Base-by-base conservation (phyloP, 2,329 filamentous ascomycete genomes). In the Claviceps spartinae region DNA sequence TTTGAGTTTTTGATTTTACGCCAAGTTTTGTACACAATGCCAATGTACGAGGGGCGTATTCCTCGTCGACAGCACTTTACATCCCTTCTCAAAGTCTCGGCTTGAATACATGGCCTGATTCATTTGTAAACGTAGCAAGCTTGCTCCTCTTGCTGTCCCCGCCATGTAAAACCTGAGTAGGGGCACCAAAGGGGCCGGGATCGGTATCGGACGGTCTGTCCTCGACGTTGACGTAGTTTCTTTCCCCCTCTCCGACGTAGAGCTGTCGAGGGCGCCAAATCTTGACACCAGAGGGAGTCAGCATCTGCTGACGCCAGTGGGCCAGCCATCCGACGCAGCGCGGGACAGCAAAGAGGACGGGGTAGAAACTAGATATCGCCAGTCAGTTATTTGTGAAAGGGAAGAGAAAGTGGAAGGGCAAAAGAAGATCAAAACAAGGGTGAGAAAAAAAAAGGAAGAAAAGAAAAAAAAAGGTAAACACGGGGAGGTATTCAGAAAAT, bases 251-350 rank as follows among this genome's bases (percentile, higher is more conserved):
- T 16, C 73, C 73, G 1, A 74, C 43, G 57, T 76, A 76, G 16
- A 76, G 58, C 63, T 76, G 73, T 46, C 73, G 61, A 0, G 73
- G 73, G 1, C 73, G 60, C 69, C 73, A 75, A 58, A 76, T 76
- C 66, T 76, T 76, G 52, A 74, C 72, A 3, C 71, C 72, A 0
- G 65, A 61, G 0, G 65, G 62, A 40, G 68, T 70, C 26, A 76
- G 64, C 66, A 74, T 72, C 65, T 70, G 68, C 61, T 76, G 73
- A 18, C 73, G 67, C 73, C 73, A 76, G 61, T 76, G 73, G 2
- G 73, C 73, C 34, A 76, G 61, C 73, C 73, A 76, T 24, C 73
- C 73, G 1, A 74, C 73, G 48, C 73, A 75, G 16, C 73, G 64
- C 0, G 73, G 73, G 5, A 76, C 73, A 5, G 73, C 73, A 53